Percentiles rank a stretch among this genome's conserved stretches.
phyloP scores from a whole-genome alignment of 129 eudicot species.

The Artemisia annua region DNA sequence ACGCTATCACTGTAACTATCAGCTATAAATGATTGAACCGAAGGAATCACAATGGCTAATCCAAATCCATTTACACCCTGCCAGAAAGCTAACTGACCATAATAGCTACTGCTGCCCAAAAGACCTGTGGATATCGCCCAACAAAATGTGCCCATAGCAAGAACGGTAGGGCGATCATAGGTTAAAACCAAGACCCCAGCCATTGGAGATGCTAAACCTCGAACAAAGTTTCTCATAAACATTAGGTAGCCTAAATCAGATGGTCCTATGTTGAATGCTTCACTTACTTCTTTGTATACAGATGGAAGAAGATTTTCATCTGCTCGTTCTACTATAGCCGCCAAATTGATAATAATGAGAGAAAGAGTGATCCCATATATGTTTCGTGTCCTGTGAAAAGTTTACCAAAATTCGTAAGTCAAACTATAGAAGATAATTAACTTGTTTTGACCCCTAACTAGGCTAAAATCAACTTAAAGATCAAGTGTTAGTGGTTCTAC shows the following conservation, averaged over 20 bases:
- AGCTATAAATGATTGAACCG: constrained; percentile 95
- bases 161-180: constrained; percentile 87
- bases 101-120: constrained; percentile 71
- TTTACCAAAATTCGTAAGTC: background rate
- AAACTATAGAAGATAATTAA: background rate
- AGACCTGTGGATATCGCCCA: constrained; percentile 98
- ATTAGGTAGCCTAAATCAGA: constrained; percentile 93
- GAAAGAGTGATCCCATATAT: constrained; percentile 80
- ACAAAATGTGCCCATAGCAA: constrained; percentile 80
- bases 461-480: too few relatives aligned
- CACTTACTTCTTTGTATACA: too few relatives aligned
- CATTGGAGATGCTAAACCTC: constrained; percentile 87
- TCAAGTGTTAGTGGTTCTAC: too few relatives aligned
- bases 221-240: constrained; percentile 68
- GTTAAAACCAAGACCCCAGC: constrained; percentile 82
- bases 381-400: constrained; percentile 50
- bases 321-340: constrained; percentile 92
- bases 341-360: constrained; percentile 82
- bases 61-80: constrained; percentile 91
- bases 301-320: too few relatives aligned
- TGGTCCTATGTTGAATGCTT: too few relatives aligned
- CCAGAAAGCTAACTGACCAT: constrained; percentile 82
- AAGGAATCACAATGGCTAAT: constrained; percentile 94
- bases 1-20: constrained; percentile 76
- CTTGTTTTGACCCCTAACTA: background rate